Evolutionary conservation across 2,329 filamentous ascomycete species (phyloP).

Genomic region (Aspergillus brasiliensis): DNA sequence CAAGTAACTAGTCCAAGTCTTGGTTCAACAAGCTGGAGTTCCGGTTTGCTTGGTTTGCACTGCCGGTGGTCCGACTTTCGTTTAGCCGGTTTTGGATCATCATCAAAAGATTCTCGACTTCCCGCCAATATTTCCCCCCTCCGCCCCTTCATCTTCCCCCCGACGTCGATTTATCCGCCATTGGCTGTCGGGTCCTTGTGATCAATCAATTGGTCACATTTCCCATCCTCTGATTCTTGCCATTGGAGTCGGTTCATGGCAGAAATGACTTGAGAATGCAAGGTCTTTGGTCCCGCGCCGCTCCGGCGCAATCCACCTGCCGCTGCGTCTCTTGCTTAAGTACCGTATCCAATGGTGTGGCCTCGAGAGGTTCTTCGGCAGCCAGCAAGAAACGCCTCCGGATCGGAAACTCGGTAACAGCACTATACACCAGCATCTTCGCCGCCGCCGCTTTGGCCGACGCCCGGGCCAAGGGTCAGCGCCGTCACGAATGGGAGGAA

Average conservation of each 20-base stretch:
- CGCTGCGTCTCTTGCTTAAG: slow-evolving; percentile 46
- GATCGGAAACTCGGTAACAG: slow-evolving; percentile 46
- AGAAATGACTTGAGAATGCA: slow-evolving; percentile 47
- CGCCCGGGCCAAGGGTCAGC: slow-evolving; percentile 42
- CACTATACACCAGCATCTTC: slow-evolving; percentile 49
- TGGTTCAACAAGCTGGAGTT: slow-evolving; percentile 20
- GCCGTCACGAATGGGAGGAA: slow-evolving; percentile 44
- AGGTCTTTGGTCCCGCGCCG: slow-evolving; percentile 46
- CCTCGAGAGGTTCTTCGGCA: slow-evolving; percentile 38
- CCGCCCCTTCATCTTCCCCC: slow-evolving; percentile 6
- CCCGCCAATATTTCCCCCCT: slow-evolving; percentile 8
- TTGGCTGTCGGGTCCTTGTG: slow-evolving; percentile 17
- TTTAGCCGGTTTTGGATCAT: background rate
- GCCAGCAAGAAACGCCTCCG: slow-evolving; percentile 42
- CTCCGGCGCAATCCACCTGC: slow-evolving; percentile 41
- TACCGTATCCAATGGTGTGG: slow-evolving; percentile 36
- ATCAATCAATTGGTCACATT: slow-evolving; percentile 17
- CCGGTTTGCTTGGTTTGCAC: slow-evolving; percentile 49
- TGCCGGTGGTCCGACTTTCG: slow-evolving; percentile 19
- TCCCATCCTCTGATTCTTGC: background rate
- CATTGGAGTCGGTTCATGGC: background rate
- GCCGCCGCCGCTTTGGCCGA: slow-evolving; percentile 45
- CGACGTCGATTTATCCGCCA: slow-evolving; percentile 8
- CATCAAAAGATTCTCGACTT: slow-evolving; percentile 2
- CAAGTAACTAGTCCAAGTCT: no score